phyloP scores from a whole-genome alignment of 2,329 filamentous ascomycete species.

The Dendrostoma leiphaemia region DNA sequence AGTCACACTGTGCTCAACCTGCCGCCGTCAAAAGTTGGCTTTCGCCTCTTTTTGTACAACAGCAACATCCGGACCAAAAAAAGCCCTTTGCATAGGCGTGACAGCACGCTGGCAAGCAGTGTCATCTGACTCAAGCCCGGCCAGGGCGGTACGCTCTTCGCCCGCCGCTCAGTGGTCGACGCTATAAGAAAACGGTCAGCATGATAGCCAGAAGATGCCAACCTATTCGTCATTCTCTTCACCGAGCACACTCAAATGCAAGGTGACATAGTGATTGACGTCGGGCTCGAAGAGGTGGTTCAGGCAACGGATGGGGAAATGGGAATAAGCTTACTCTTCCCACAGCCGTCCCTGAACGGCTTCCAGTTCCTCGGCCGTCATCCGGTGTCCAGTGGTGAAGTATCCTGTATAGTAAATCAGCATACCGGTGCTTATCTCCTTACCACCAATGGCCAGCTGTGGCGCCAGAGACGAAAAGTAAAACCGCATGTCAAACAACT shows the following conservation, averaged over 20 bases:
- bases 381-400: conserved; percentile 85
- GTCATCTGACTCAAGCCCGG: not conserved
- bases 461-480: too few species aligned
- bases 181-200: conserved; percentile 26
- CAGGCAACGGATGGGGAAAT: conserved; percentile 8
- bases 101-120: too few species aligned
- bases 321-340: conserved; percentile 65
- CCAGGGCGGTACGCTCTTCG: not conserved
- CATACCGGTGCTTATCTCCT: too few species aligned
- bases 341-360: conserved; percentile 87
- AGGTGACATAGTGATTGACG: not conserved
- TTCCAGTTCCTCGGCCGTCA: conserved; percentile 81
- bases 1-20: not conserved
- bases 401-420: conserved; percentile 46
- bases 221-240: conserved; percentile 9
- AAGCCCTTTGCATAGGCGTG: too few species aligned
- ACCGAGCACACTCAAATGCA: not conserved
- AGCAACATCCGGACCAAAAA: too few species aligned
- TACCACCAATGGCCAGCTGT: too few species aligned
- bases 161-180: conserved; percentile 20
- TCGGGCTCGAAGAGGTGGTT: conserved; percentile 23
- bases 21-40: too few species aligned
- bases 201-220: conserved; percentile 4
- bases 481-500: conserved; percentile 29
- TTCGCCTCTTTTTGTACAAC: too few species aligned